Evolutionary conservation across 768 basidiomycete genomes (phyloP), one percentile per base, ranked within the genome.

Genomic region (Mycena floridula): DNA sequence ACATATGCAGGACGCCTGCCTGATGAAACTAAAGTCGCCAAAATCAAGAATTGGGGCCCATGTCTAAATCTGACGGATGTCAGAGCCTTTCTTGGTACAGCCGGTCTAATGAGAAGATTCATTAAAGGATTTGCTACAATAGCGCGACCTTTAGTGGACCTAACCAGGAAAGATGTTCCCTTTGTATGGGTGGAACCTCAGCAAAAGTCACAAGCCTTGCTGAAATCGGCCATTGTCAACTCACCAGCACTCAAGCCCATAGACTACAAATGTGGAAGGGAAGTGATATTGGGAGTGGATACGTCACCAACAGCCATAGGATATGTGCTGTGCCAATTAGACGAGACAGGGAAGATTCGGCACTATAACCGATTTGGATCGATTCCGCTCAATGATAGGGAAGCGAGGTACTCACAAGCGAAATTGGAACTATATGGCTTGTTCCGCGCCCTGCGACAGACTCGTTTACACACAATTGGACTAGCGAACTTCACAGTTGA

Each of bases 361-460:
- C 54, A 55, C 13, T 68, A 59, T 24, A 54, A 59, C 0, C 49
- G 56, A 0, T 76, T 72, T 37, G 58, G 68, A 0, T 74, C 66
- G 0, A 66, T 74, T 1, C 51, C 62, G 0, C 54, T 72, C 21
- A 68, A 67, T 28, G 58, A 62, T 0, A 20, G 60, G 0, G 63
- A 70, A 48, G 44, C 54, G 2, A 22, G 53, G 0, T 69, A 60
- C 45, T 68, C 65, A 1, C 69, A 71, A 37, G 58, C 66, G 0
- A 74, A 76, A 37, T 24, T 61, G 0, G 68, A 74, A 48, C 42
- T 72, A 0, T 72, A 61, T 40, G 65, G 72, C 0, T 37, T 72
- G 0, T 65, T 53, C 37, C 49, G 63, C 0, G 54, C 62, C 0
- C 38, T 55, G 11, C 43, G 41, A n/a, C 37, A 50, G 0, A 48